Evolutionary conservation across 805 yeast species (phyloP).

Genomic region (Pichia thaimueangensis): DNA sequence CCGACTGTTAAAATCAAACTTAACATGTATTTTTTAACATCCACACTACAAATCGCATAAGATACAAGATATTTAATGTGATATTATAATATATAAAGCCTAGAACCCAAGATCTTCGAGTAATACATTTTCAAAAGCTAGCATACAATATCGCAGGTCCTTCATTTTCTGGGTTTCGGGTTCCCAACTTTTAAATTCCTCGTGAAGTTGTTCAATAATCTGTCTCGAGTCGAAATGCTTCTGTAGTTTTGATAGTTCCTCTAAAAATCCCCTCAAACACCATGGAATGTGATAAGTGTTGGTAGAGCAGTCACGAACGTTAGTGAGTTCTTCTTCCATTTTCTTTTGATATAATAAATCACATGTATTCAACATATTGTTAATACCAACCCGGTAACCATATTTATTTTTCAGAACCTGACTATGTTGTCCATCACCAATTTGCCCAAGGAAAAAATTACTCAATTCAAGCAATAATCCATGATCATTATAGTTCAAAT

Average conservation of each 20-base stretch:
- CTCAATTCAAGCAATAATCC: constrained; percentile 54
- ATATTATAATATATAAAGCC: too few relatives aligned
- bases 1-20: too few relatives aligned
- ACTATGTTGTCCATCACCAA: constrained; percentile 76
- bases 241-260: constrained; percentile 43
- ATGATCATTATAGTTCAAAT: constrained; percentile 27
- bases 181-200: constrained; percentile 71
- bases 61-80: too few relatives aligned
- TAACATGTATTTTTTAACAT: too few relatives aligned
- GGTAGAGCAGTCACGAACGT: constrained; percentile 47
- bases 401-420: constrained; percentile 46
- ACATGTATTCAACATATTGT: constrained; percentile 69
- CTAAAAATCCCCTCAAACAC: constrained; percentile 83
- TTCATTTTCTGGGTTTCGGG: constrained; percentile 75
- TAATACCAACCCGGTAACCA: constrained; percentile 73
- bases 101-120: constrained; percentile 10
- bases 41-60: too few relatives aligned
- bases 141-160: constrained; percentile 60
- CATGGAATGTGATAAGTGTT: constrained; percentile 90
- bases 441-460: constrained; percentile 64
- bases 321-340: constrained; percentile 29
- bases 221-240: constrained; percentile 46
- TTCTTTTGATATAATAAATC: constrained; percentile 38
- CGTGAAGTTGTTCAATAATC: constrained; percentile 37
- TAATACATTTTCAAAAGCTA: constrained; percentile 20